Base-by-base conservation (phyloP, 768 basidiomycete genomes). In the Phylloporus scabripes region DNA sequence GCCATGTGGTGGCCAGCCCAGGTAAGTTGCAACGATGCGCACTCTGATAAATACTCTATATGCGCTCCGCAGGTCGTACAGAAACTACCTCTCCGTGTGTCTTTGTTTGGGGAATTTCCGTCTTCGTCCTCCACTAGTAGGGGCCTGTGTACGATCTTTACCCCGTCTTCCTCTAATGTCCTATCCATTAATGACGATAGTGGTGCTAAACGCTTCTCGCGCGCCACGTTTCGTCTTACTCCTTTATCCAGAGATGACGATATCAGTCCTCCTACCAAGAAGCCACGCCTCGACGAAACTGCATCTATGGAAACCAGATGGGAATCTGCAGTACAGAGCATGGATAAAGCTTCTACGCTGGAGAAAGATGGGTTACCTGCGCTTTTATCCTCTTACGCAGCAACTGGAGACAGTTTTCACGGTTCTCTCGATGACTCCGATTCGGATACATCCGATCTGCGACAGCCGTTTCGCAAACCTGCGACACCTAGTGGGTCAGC, bases 1-100 rank as follows among this genome's bases (percentile, higher is more conserved):
- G 54, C 62, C 49, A 64, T 80, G 33, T 88, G 86, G 86, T 88
- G 86, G 86, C 86, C 86, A 18, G 83, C 74, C 24, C 74, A 76
- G 71, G 86, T 86, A 58, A 55, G 71, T 65, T 21, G 12, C 20
- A n/a, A 3, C 17, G 6, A 38, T 12, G 31, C 11, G 2, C 14
- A 9, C 28, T 17, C 11, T 34, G 20, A 42, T 36, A 21, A 40
- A 20, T 47, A 41, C 37, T 52, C 48, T 51, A 48, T 46, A 51
- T 51, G 37, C 44, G 38, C 43, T 29, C 39, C 6, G 3, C 42
- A 59, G 61, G 52, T 66, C 8, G 59, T 70, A 3, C 61, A 56
- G 45, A 58, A 60, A 28, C 40, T 58, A 50, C 65, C 56, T 53
- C 63, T 56, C 46, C 58, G 59, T 56, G 62, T 48, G 52, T 63